A percentile compares a stretch with the other conserved stretches of the same genome.
Evolutionary conservation across 2,329 filamentous ascomycete genomes (phyloP).

Genomic region (Elsinoe fawcettii): DNA sequence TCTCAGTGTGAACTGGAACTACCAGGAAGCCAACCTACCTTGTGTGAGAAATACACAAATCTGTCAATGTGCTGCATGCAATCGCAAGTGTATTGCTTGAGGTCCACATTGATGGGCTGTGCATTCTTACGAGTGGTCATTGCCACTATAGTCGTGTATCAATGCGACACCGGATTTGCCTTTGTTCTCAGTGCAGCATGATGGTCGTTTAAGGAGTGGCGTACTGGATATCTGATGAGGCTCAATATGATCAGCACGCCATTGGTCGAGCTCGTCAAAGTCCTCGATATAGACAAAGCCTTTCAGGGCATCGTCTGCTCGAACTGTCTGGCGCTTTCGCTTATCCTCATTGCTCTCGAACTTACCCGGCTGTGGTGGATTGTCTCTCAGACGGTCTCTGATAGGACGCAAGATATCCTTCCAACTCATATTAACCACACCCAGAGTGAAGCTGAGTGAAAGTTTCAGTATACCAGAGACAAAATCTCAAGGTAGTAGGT

Average conservation of each 20-base stretch:
- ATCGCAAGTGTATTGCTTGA: slow-evolving; percentile 35
- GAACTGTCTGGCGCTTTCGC: slow-evolving; percentile 20
- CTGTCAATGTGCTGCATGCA: slow-evolving; percentile 38
- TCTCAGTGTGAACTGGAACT: not conserved
- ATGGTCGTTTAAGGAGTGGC: slow-evolving; percentile 27
- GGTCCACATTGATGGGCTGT: slow-evolving; percentile 26
- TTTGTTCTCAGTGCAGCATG: not conserved
- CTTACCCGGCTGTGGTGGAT: slow-evolving; percentile 14
- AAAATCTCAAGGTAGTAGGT: not conserved
- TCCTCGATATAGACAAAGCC: slow-evolving; percentile 37
- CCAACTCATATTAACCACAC: slow-evolving; percentile 24
- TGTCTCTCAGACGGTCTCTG: slow-evolving; percentile 32
- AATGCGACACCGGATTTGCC: slow-evolving; percentile 27
- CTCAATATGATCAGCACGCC: slow-evolving; percentile 28
- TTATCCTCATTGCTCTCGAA: slow-evolving; percentile 4
- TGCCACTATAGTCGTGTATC: slow-evolving; percentile 36
- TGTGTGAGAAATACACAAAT: slow-evolving; percentile 45
- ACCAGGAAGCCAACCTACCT: not conserved
- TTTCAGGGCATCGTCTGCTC: slow-evolving; percentile 28
- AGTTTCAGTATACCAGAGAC: not conserved
- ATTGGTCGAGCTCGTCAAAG: slow-evolving; percentile 33
- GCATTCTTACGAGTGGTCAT: slow-evolving; percentile 38
- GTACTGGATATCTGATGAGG: slow-evolving; percentile 34
- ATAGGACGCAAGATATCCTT: slow-evolving; percentile 35
- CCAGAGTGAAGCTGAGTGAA: not conserved